Percentiles rank a stretch among this genome's conserved stretches.
These are phyloP conservation scores for Zoysia matrella DNA, from an alignment of 202 grass and related monocot genomes.

Conservation along the genomic window DNA sequence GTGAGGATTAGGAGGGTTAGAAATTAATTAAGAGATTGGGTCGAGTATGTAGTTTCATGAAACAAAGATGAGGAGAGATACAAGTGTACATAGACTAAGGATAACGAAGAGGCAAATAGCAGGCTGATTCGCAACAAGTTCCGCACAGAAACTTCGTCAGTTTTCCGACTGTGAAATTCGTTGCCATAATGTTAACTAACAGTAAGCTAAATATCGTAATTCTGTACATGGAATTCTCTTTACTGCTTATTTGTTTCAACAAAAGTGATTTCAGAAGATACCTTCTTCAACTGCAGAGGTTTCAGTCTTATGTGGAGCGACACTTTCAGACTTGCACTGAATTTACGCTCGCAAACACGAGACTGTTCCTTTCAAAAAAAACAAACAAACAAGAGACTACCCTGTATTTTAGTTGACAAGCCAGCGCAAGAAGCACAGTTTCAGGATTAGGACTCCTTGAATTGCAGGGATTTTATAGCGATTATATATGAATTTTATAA, in stretches of 20 bases:
- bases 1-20: constrained; percentile 40
- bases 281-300: background rate
- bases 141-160: background rate
- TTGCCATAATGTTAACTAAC: no score
- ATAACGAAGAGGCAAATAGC: background rate
- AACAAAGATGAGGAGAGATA: background rate
- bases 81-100: constrained; percentile 24
- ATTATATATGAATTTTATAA: no score
- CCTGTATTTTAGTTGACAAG: background rate
- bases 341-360: no score
- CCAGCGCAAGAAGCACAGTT: background rate
- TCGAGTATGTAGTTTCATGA: background rate
- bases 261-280: background rate
- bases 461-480: no score
- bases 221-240: background rate
- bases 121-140: constrained; percentile 1
- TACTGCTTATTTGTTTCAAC: background rate
- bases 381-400: no score
- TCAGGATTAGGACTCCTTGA: background rate
- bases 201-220: background rate
- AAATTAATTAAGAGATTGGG: background rate
- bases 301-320: background rate
- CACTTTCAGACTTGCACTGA: background rate
- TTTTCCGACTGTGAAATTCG: background rate
- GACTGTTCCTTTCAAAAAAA: no score